Conservation (phyloP, 2,329 filamentous ascomycete species). For the Phaeosphaeriaceae sp. region DNA sequence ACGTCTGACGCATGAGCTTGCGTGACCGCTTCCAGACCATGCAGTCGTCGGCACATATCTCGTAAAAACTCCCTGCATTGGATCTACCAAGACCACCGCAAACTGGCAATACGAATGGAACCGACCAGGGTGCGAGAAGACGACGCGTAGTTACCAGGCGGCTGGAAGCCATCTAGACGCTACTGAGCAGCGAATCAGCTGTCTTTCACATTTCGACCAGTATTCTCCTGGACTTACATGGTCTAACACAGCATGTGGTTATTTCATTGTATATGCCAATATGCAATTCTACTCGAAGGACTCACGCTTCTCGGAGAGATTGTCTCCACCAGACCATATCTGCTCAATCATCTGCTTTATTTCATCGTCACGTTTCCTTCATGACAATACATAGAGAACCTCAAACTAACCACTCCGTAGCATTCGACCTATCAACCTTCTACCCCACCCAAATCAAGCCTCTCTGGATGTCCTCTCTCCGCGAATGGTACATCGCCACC, state of each 20-base stretch:
- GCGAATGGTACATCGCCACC: constrained; percentile 64
- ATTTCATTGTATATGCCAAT: background rate
- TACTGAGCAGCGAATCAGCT: background rate
- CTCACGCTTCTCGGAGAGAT: no score
- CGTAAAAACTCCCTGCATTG: background rate
- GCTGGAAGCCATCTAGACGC: background rate
- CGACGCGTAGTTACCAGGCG: background rate
- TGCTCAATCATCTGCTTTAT: no score
- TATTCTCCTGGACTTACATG: no score
- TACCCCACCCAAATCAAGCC: constrained; percentile 62
- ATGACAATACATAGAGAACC: background rate
- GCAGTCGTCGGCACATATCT: background rate
- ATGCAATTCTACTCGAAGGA: background rate
- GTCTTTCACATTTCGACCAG: no score
- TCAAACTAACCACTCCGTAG: constrained; percentile 45
- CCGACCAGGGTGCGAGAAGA: background rate
- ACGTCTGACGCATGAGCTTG: background rate
- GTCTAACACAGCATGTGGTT: background rate
- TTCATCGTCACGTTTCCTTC: no score
- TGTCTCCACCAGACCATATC: no score
- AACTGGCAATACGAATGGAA: background rate
- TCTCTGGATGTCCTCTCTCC: constrained; percentile 57
- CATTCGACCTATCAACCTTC: constrained; percentile 66
- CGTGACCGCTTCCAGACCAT: background rate
- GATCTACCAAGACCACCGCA: background rate